Evolutionary conservation across 2,329 filamentous ascomycete species (phyloP), one percentile per base, ranked within the genome.

Genomic region (Colletotrichum sp.): DNA sequence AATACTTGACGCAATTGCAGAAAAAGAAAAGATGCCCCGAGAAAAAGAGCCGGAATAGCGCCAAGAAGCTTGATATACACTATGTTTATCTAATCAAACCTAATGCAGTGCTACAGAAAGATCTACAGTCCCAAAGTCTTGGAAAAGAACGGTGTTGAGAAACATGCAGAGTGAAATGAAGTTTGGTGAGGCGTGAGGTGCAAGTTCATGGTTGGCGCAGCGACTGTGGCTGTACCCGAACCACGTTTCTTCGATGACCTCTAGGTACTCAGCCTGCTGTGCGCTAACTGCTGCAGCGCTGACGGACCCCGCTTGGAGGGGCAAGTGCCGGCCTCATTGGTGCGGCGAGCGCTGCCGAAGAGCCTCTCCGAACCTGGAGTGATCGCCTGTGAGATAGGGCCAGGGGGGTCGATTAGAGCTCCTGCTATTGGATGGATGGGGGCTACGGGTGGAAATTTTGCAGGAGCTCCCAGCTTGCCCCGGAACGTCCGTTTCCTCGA

Each of bases 371-470:
- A 28, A 60, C 25, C 39, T 32, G 30, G 62, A 71, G 56, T 32
- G 72, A 74, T 74, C 72, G 61, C 60, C 66, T 67, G 52, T 60
- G 25, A 60, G 61, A 36, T 70, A 39, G 32, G 62, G 30, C 62
- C 18, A 34, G 67, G 60, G 58, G 48, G 58, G 25, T 13, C 60
- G 67, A 73, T 73, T 64, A n/a, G 61, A 73, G 61, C 61, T 72
- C 56, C 25, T 72, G 30, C 56, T 72, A 72, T 65, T 75, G 73
- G 73, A 27, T 39, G 30, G 16, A 28, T 73, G 28, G 70, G 73
- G 73, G 56, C 70, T 68, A 6, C 6, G 22, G 48, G 73, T 73
- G 73, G 73, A 75, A 75, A 75, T 75, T 75, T 75, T 75, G 70
- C 73, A 60, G 56, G 56, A 75, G 73, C 73, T 73, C 73, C 58